A percentile compares a stretch with the other conserved stretches of the same genome.
phyloP scores from a whole-genome alignment of 495 filamentous ascomycete species.

The Xylaria scruposa region DNA sequence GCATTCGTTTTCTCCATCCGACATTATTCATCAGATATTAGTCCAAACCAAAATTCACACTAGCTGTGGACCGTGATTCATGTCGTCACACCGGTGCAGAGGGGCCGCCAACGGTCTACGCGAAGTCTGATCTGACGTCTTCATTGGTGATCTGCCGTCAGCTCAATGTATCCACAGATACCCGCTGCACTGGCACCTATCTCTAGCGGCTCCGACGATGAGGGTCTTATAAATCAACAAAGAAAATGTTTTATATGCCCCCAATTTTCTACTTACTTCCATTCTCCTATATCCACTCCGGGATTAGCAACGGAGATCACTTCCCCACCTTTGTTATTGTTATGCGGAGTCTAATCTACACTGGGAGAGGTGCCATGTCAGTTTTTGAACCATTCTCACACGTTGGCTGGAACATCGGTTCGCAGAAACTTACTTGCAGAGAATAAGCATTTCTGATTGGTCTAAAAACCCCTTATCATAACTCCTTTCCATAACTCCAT shows the following conservation, averaged over 20 bases:
- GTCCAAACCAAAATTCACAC: background rate
- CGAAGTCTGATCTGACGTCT: background rate
- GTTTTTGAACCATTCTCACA: background rate
- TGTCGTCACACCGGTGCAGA: constrained; percentile 11
- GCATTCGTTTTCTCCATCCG: background rate
- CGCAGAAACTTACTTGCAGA: background rate
- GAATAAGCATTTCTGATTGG: background rate
- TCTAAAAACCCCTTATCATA: background rate
- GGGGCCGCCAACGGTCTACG: background rate
- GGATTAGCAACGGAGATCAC: background rate
- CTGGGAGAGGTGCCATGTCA: background rate
- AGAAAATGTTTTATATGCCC: background rate
- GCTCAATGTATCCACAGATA: background rate
- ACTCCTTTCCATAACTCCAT: no score
- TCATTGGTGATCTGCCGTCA: background rate
- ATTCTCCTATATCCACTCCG: background rate
- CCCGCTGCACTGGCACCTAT: background rate
- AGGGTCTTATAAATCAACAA: constrained; percentile 15
- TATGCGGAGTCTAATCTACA: background rate
- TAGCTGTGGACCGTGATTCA: constrained; percentile 18
- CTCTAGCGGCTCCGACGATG: background rate
- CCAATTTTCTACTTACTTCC: background rate
- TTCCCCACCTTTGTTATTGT: background rate
- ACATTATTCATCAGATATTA: constrained; percentile 14
- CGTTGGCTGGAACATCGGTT: background rate